A percentile compares a stretch with the other conserved stretches of the same genome.
Conservation (phyloP, 257 asterid genomes). For the Rauvolfia tetraphylla region DNA sequence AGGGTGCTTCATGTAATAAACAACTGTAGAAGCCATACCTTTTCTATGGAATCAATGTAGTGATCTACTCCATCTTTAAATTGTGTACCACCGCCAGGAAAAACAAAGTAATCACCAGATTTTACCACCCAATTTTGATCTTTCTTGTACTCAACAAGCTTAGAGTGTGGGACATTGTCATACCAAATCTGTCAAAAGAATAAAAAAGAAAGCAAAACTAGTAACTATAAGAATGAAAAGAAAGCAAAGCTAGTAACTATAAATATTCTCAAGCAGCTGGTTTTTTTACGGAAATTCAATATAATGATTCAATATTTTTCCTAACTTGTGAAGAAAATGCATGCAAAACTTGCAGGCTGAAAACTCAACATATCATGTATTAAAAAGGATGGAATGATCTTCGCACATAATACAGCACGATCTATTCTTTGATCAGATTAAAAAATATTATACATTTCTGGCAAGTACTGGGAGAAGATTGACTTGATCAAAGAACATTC, state of each 20-base stretch:
- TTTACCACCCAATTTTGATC: constrained; percentile 82
- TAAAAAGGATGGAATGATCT: not conserved
- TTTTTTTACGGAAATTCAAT: not conserved
- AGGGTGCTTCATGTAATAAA: not conserved
- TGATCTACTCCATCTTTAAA: constrained; percentile 71
- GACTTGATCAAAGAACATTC: not conserved
- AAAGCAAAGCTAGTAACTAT: not conserved
- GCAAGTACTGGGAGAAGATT: not conserved
- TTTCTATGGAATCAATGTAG: constrained; percentile 52
- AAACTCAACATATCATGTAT: not conserved
- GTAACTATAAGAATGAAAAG: not conserved
- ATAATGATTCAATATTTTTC: not conserved
- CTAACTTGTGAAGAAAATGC: not conserved
- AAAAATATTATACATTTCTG: not conserved
- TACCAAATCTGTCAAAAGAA: constrained; percentile 71
- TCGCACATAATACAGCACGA: not conserved
- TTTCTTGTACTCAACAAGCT: constrained; percentile 96
- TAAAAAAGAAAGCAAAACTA: constrained; percentile 5
- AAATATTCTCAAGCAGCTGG: not conserved
- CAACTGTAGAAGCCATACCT: constrained; percentile 31
- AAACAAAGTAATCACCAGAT: constrained; percentile 61
- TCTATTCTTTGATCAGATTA: not conserved
- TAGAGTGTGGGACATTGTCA: constrained; percentile 92
- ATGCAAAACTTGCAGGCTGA: not conserved
- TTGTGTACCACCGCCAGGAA: constrained; percentile 99